These are phyloP conservation scores for Exserohilum rostratum DNA, from an alignment of 2,329 filamentous ascomycete species.

Conservation along the genomic window DNA sequence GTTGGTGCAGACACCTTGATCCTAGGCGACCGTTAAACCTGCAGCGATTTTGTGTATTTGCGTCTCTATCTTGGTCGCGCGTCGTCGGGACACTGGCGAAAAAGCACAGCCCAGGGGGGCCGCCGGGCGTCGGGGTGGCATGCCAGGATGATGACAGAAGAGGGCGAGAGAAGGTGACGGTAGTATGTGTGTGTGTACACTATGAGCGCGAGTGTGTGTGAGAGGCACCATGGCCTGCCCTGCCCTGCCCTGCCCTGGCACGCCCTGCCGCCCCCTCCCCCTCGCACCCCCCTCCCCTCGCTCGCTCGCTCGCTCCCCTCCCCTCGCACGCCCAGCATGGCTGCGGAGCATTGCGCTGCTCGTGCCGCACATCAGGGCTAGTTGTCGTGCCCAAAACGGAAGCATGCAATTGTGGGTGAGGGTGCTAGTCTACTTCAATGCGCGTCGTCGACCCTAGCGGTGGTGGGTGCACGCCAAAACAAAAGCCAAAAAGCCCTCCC, in stretches of 20 bases:
- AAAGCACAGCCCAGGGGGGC: conserved; percentile 10
- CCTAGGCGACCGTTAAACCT: conserved; percentile 15
- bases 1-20: background rate
- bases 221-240: no score
- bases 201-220: no score
- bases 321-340: conserved; percentile 23
- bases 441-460: conserved; percentile 14
- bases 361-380: conserved; percentile 23
- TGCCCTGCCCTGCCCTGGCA: no score
- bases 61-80: no score
- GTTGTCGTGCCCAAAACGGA: conserved; percentile 26
- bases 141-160: conserved; percentile 15
- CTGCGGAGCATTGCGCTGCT: conserved; percentile 25
- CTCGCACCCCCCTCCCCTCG: no score
- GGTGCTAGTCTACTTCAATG: conserved; percentile 20
- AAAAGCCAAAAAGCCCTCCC: conserved; percentile 36
- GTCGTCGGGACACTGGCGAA: background rate
- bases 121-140: background rate
- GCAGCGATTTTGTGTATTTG: background rate
- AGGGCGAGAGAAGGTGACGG: background rate
- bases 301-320: no score
- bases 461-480: conserved; percentile 33
- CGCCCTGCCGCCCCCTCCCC: no score
- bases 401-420: conserved; percentile 33
- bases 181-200: no score